These are phyloP conservation scores for Diaporthe ilicicola DNA, from an alignment of 2,329 filamentous ascomycete species.

Conservation along the genomic window DNA sequence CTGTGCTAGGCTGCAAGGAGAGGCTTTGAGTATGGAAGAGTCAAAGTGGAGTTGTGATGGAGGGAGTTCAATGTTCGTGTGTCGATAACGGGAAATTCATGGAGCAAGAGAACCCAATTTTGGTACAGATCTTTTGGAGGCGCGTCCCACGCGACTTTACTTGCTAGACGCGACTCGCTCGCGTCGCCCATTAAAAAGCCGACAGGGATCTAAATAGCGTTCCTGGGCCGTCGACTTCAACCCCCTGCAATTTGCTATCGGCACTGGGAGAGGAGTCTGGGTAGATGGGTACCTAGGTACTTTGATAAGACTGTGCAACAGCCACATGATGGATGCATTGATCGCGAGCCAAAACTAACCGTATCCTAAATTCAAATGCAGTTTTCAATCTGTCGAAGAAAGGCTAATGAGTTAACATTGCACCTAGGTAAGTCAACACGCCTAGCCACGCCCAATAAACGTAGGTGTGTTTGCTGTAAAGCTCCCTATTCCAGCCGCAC, in stretches of 20 bases:
- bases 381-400: too few species aligned
- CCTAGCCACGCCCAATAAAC: too few species aligned
- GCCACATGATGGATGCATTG: neutral
- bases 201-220: conserved; percentile 21
- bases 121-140: conserved; percentile 18
- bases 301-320: neutral
- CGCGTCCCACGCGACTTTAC: conserved; percentile 18
- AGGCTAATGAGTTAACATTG: neutral
- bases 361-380: neutral
- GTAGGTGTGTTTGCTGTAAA: neutral
- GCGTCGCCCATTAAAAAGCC: conserved; percentile 20
- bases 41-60: neutral
- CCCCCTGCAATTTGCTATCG: conserved; percentile 3
- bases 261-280: too few species aligned
- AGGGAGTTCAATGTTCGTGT: conserved; percentile 16
- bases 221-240: neutral
- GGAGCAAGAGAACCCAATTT: conserved; percentile 11
- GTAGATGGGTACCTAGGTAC: too few species aligned
- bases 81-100: neutral
- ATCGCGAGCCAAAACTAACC: neutral
- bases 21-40: neutral
- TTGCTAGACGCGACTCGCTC: conserved; percentile 2
- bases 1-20: neutral
- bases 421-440: neutral
- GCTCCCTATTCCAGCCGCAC: neutral